These are phyloP conservation scores for Cucumis melo DNA, from an alignment of 306 rosid genomes.

Conservation along the genomic window DNA sequence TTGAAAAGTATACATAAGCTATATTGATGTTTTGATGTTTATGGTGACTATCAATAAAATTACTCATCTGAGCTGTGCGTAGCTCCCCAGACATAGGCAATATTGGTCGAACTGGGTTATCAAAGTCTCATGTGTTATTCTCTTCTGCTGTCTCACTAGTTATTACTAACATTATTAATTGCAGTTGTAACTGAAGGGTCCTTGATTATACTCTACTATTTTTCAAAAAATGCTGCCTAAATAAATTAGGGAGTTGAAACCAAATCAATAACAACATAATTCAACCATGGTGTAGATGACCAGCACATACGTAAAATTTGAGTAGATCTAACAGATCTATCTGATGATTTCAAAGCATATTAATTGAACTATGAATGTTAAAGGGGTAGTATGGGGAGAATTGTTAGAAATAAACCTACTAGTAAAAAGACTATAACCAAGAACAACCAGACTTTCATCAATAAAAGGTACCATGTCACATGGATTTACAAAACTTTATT, in stretches of 20 bases:
- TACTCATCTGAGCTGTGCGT: no score
- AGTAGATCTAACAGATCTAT: neutral
- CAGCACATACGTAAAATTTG: no score
- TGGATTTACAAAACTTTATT: neutral
- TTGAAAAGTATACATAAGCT: no score
- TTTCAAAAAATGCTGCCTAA: neutral
- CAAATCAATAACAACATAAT: neutral
- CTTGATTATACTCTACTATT: no score
- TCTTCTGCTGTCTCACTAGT: no score
- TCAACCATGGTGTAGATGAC: neutral
- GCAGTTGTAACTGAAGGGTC: no score
- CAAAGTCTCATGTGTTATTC: no score
- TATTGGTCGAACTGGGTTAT: no score
- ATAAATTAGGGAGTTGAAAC: neutral
- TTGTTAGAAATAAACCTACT: conserved; percentile 20
- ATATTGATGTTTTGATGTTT: no score
- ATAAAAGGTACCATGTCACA: conserved; percentile 57
- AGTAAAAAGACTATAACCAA: conserved; percentile 59
- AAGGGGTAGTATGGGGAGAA: neutral
- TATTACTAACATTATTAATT: no score
- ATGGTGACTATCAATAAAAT: no score
- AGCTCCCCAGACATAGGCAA: no score
- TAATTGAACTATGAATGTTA: neutral
- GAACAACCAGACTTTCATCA: conserved; percentile 75
- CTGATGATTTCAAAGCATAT: neutral